phyloP scores from a whole-genome alignment of 352 stramenopile genomes.

The Sclerospora graminicola region DNA sequence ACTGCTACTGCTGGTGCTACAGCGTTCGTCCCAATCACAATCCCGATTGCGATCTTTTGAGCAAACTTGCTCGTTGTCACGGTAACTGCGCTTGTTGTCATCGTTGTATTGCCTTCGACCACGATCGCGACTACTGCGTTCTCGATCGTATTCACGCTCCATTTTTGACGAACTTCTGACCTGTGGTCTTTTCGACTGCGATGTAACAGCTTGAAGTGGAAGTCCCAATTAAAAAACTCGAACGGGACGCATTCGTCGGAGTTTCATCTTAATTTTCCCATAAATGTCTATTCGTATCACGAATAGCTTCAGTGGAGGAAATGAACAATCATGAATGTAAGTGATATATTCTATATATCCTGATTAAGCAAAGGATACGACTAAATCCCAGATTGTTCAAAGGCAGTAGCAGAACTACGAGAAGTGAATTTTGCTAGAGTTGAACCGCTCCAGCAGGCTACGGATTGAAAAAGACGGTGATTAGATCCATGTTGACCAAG shows the following conservation, averaged over 20 bases:
- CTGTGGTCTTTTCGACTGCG: no score
- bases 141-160: conserved; percentile 28
- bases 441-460: conserved; percentile 93
- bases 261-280: no score
- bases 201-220: no score
- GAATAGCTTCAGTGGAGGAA: no score
- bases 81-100: conserved; percentile 16
- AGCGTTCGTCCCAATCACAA: conserved; percentile 20
- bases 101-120: no score
- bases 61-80: conserved; percentile 15
- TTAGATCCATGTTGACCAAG: no score
- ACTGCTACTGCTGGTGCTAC: conserved; percentile 17
- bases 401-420: conserved; percentile 33
- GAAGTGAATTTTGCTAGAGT: conserved; percentile 96
- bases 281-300: no score
- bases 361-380: no score
- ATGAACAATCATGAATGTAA: conserved; percentile 22
- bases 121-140: conserved; percentile 11
- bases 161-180: no score
- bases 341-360: conserved; percentile 1
- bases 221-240: no score
- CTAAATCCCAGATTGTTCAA: no score
- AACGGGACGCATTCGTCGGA: no score
- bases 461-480: conserved; percentile 1
- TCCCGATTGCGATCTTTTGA: conserved; percentile 23